phyloP scores from a whole-genome alignment of 257 asterid species.

The Nicotiana tabacum region DNA sequence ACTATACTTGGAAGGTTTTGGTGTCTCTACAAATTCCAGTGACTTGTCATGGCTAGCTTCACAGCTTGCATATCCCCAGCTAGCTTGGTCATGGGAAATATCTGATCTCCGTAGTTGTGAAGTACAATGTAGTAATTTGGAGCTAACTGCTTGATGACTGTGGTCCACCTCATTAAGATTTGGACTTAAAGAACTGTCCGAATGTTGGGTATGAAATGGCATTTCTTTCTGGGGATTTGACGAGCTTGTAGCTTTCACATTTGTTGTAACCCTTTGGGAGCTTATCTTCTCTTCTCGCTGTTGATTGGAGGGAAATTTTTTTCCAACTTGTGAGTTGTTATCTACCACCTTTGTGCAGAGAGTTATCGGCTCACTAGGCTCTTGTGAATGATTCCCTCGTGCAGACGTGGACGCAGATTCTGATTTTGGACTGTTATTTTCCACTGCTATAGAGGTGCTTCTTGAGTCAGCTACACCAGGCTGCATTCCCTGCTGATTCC shows the following conservation, averaged over 20 bases:
- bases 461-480: conserved; percentile 16
- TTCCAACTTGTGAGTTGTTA: conserved; percentile 16
- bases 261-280: not conserved
- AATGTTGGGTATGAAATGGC: conserved; percentile 15
- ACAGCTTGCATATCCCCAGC: conserved; percentile 19
- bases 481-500: conserved; percentile 10
- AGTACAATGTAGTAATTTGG: conserved; percentile 9
- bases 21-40: conserved; percentile 12
- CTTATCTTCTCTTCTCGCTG: conserved; percentile 12
- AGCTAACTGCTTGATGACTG: conserved; percentile 11
- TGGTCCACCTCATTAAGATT: conserved; percentile 7
- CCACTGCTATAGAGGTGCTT: conserved; percentile 16
- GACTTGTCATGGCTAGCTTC: conserved; percentile 13
- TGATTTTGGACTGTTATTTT: conserved; percentile 5
- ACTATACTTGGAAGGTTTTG: not conserved
- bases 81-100: conserved; percentile 20
- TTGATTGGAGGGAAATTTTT: conserved; percentile 10
- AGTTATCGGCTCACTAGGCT: not conserved
- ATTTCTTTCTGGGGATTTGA: conserved; percentile 11
- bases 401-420: not conserved
- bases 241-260: not conserved
- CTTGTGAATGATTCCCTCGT: not conserved
- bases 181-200: conserved; percentile 16
- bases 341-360: not conserved
- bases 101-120: conserved; percentile 14